phyloP scores from a whole-genome alignment of 139 green algal species.

The Volvox reticuliferus region DNA sequence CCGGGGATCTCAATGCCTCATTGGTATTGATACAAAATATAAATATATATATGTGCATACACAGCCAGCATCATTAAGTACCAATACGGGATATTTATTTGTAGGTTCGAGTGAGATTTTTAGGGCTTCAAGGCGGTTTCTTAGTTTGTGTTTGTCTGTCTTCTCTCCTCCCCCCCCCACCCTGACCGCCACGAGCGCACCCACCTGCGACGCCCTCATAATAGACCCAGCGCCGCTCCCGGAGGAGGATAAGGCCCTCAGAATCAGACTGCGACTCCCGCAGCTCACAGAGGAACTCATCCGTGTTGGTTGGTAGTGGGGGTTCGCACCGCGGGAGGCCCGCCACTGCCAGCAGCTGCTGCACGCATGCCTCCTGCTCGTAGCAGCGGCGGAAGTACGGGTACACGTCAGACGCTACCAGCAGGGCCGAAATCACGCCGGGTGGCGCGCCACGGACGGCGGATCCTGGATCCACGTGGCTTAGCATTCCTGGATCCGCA shows the following conservation, averaged over 20 bases:
- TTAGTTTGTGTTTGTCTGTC: too few relatives aligned
- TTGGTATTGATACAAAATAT: too few relatives aligned
- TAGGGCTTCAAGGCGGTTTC: too few relatives aligned
- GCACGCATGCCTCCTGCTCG: background rate
- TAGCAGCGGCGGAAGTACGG: background rate
- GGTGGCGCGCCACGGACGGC: background rate
- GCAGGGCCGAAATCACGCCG: background rate
- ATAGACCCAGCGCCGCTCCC: background rate
- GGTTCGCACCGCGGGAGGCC: background rate
- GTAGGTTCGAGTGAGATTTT: too few relatives aligned
- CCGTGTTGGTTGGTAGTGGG: background rate
- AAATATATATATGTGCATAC: too few relatives aligned
- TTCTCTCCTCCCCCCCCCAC: background rate
- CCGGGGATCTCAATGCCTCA: too few relatives aligned
- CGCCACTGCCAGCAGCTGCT: background rate
- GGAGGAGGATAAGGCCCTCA: background rate
- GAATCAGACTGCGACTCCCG: background rate
- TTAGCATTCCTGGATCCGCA: background rate
- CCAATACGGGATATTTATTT: too few relatives aligned
- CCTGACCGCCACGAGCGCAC: background rate
- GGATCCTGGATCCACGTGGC: background rate
- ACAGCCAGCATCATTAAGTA: too few relatives aligned
- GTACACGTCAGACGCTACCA: background rate
- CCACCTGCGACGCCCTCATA: background rate
- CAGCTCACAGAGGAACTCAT: background rate